Evolutionary conservation across 768 basidiomycete species (phyloP), one percentile per base, ranked within the genome.

Genomic region (Fomitopsis pulvina): DNA sequence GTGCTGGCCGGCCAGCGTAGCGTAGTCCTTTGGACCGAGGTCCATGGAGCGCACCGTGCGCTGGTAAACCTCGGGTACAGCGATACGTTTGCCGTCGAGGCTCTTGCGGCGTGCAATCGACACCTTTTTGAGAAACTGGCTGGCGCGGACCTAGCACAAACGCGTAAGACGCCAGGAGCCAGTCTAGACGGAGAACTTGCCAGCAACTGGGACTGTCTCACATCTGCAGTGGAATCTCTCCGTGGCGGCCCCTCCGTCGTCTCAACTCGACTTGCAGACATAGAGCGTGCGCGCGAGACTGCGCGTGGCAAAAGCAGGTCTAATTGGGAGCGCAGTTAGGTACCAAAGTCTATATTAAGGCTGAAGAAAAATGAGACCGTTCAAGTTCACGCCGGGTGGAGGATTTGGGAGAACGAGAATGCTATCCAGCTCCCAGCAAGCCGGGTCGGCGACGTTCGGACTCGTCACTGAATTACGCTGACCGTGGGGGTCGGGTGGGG

Each of bases 121-220:
- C 18, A 65, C 53, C 28, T 60, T 61, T 53, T 60, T 63, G 48
- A 63, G 38, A 43, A 65, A 57, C 47, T 57, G 55, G 47, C 58
- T 57, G 39, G 63, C 60, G 34, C 57, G 55, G 14, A 52, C 41
- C 63, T 65, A 44, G 11, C 22, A 49, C 46, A 39, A 42, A 50
- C 42, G 29, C 40, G 48, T 45, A 45, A 50, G 42, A 52, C 43
- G 26, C 51, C 32, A n/a, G 14, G 37, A 11, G 39, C 30, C 39
- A 40, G 12, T 45, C 26, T 16, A 29, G 21, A n/a, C 14, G 21
- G 9, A n/a, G 16, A 20, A 52, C 56, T 54, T 47, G 38, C 56
- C 53, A 57, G 51, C 22, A 57, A 25, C 27, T 57, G 56, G 4
- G 56, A 43, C 30, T 22, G 22, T 24, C 41, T 50, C 49, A 43